Evolutionary conservation across 2,329 filamentous ascomycete species (phyloP).

Genomic region (Cryphonectria parasitica): DNA sequence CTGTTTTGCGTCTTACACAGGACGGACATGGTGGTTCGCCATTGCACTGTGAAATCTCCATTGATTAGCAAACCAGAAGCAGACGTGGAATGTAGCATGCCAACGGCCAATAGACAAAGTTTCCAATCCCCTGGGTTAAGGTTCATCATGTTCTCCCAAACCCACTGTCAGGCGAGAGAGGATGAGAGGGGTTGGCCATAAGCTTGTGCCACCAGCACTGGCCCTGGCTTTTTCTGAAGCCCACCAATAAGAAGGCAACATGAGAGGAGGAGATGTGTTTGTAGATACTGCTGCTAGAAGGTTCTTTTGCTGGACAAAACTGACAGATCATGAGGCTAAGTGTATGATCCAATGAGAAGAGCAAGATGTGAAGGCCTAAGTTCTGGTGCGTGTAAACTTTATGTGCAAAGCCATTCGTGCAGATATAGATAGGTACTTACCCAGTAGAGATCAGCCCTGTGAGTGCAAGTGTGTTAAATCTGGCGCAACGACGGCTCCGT

Average conservation of each 20-base stretch:
- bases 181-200: background rate
- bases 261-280: background rate
- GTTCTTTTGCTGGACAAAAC: too few species aligned
- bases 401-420: background rate
- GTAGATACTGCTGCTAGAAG: background rate
- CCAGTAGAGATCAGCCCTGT: background rate
- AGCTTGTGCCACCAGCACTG: background rate
- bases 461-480: background rate
- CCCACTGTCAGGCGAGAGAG: too few species aligned
- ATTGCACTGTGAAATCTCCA: conserved; percentile 24
- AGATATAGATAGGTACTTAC: background rate
- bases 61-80: background rate
- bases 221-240: background rate
- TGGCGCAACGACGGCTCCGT: background rate
- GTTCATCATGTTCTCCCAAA: background rate
- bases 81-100: background rate
- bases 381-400: background rate
- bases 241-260: background rate
- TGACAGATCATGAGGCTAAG: too few species aligned
- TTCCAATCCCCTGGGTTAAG: background rate
- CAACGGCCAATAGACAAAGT: background rate
- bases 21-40: conserved; percentile 22
- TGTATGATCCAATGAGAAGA: background rate
- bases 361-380: background rate
- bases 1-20: conserved; percentile 20